These are phyloP conservation scores for Scedosporium apiospermum DNA, from an alignment of 2,329 filamentous ascomycete genomes.

Conservation along the genomic window DNA sequence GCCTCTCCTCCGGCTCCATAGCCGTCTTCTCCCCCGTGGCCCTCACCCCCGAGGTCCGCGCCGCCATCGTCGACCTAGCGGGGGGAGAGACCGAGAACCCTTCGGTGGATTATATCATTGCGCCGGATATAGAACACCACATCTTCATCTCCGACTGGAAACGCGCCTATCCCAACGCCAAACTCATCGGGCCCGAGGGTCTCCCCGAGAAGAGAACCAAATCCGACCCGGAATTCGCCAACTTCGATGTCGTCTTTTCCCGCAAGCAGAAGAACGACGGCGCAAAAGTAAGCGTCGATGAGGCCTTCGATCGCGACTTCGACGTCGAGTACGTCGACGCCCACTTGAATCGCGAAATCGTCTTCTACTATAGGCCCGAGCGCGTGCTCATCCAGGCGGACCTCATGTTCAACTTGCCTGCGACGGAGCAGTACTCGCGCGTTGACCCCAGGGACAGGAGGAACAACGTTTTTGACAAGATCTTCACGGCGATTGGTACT, in stretches of 20 bases:
- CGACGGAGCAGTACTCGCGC: slow-evolving; percentile 71
- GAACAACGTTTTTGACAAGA: slow-evolving; percentile 26
- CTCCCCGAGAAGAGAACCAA: slow-evolving; percentile 65
- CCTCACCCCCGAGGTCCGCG: slow-evolving; percentile 63
- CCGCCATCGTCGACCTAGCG: slow-evolving; percentile 51
- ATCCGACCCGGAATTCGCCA: slow-evolving; percentile 28
- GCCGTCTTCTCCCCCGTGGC: slow-evolving; percentile 89
- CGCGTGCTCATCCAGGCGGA: slow-evolving; percentile 80
- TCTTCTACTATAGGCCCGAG: slow-evolving; percentile 75
- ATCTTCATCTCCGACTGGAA: slow-evolving; percentile 86
- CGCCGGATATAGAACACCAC: slow-evolving; percentile 88
- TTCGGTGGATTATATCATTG: slow-evolving; percentile 69
- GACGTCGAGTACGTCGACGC: slow-evolving; percentile 74
- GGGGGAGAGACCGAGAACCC: slow-evolving; percentile 25
- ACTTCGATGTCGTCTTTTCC: slow-evolving; percentile 61
- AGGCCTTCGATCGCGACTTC: slow-evolving; percentile 82
- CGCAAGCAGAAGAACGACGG: slow-evolving; percentile 37
- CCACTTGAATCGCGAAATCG: slow-evolving; percentile 77
- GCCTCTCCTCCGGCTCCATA: slow-evolving; percentile 65
- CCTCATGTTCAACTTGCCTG: slow-evolving; percentile 82
- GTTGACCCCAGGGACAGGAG: slow-evolving; percentile 36
- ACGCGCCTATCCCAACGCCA: slow-evolving; percentile 65
- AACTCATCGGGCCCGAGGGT: slow-evolving; percentile 73
- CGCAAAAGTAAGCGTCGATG: slow-evolving; percentile 41
- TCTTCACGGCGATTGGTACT: slow-evolving; percentile 46